These are phyloP conservation scores for Boletus tomentosulus DNA, from an alignment of 768 basidiomycete species.

Conservation along the genomic window DNA sequence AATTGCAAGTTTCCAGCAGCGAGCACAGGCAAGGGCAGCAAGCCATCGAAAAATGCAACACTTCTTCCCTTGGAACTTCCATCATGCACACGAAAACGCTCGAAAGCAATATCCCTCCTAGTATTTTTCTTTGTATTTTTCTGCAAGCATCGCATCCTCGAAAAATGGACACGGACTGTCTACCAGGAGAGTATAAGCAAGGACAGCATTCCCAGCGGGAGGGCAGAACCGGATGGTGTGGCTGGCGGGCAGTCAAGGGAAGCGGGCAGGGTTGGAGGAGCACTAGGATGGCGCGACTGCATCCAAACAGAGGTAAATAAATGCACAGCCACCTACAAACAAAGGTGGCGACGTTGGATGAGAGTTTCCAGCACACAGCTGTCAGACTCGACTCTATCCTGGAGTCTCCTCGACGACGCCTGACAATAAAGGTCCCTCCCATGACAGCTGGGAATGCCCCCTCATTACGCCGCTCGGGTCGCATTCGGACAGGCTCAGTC, in stretches of 20 bases:
- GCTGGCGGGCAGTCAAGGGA: slow-evolving; percentile 18
- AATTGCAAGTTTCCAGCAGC: slow-evolving; percentile 21
- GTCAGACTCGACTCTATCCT: slow-evolving; percentile 8
- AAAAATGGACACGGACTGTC: not conserved
- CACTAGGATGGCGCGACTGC: slow-evolving; percentile 6
- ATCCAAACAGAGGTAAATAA: slow-evolving; percentile 29
- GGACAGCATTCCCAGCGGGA: not conserved
- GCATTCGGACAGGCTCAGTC: slow-evolving; percentile 20
- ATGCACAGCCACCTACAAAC: slow-evolving; percentile 30
- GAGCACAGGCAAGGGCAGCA: slow-evolving; percentile 18
- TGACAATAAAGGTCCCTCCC: slow-evolving; percentile 21
- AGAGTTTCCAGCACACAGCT: slow-evolving; percentile 19
- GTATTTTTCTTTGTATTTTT: slow-evolving; percentile 7
- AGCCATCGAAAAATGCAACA: slow-evolving; percentile 23
- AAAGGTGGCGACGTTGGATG: slow-evolving; percentile 24
- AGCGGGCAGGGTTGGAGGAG: slow-evolving; percentile 27
- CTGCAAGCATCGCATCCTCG: not conserved
- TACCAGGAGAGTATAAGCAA: not conserved
- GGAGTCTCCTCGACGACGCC: slow-evolving; percentile 19
- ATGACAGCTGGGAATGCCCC: slow-evolving; percentile 15
- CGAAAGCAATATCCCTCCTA: not conserved
- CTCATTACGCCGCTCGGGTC: slow-evolving; percentile 23
- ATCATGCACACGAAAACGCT: slow-evolving; percentile 19
- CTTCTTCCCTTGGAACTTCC: slow-evolving; percentile 34
- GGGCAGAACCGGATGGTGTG: slow-evolving; percentile 4